Base-by-base conservation (phyloP, 495 filamentous ascomycete species). In the Aeminium ludgeri region DNA sequence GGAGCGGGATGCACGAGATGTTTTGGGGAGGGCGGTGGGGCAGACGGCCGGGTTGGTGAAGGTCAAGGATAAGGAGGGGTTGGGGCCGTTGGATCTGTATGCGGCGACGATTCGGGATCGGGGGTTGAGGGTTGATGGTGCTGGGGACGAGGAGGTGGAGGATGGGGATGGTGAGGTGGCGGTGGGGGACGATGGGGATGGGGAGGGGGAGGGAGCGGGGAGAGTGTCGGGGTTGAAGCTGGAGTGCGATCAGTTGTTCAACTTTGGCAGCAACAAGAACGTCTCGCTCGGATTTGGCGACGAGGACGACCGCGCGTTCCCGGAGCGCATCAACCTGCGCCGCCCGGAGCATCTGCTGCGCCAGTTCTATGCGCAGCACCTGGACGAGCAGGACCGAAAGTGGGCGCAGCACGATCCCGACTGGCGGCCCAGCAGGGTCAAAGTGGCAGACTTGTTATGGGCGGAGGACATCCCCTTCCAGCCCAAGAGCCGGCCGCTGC, bases 181-280 rank as follows among this genome's bases (percentile, higher is more conserved):
- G 0, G 55, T 58, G 1, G 41, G 13, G 6, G 61, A 62, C 13
- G 50, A 47, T 16, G 52, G 56, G 37, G 54, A 47, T 23, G 54
- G 55, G 20, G 59, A 49, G 8, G n/a, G n/a, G n/a, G 50, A 49
- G 13, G 45, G 35, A 27, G 34, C 11, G 17, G 37, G 31, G 13
- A 30, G 48, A 16, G 40, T 25, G 10, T 38, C 39, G 6, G 36
- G 43, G 41, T 50, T 58, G 34, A 53, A 69, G 36, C 55, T 73
- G 25, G 56, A 69, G 16, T 86, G 81, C 11, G 86, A 94, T 54
- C 89, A 97, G 53, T 59, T 94, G 0, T 97, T 80, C 50, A 78
- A 81, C 0, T 89, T 94, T 55, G 89, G 89, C 15, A 94, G 84
- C 57, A 96, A 94, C 58, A 87, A 89, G 50, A 97, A 97, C 50